phyloP scores from a whole-genome alignment of 331 rosid genomes.

The Quercus lobata region DNA sequence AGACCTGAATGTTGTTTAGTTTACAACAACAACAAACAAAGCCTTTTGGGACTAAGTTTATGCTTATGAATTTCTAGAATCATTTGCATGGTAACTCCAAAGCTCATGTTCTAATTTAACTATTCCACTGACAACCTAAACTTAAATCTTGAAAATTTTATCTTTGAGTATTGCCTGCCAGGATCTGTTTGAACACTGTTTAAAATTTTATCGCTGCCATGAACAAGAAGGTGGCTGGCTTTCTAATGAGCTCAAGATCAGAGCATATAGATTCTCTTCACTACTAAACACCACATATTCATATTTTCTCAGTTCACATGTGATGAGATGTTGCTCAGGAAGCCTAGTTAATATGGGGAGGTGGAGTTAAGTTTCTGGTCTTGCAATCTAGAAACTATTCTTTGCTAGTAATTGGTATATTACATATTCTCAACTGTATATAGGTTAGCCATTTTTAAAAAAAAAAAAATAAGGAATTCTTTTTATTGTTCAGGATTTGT shows the following conservation, averaged over 20 bases:
- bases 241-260: background rate
- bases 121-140: background rate
- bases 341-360: background rate
- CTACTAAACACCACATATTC: background rate
- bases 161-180: background rate
- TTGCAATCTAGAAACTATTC: background rate
- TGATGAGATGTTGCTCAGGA: background rate
- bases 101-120: background rate
- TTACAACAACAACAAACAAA: too few relatives aligned
- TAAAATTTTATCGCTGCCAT: background rate
- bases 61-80: too few relatives aligned
- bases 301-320: background rate
- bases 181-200: background rate
- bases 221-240: background rate
- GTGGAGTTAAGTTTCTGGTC: background rate
- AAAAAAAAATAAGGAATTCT: background rate
- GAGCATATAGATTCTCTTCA: background rate
- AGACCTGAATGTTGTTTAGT: too few relatives aligned
- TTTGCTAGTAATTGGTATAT: background rate
- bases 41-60: too few relatives aligned
- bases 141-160: background rate
- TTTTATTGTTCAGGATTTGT: background rate
- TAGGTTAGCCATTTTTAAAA: background rate
- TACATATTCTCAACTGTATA: background rate
- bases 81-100: too few relatives aligned